Evolutionary conservation across 345 rosid species (phyloP).

Genomic region (Ailanthus altissimus): DNA sequence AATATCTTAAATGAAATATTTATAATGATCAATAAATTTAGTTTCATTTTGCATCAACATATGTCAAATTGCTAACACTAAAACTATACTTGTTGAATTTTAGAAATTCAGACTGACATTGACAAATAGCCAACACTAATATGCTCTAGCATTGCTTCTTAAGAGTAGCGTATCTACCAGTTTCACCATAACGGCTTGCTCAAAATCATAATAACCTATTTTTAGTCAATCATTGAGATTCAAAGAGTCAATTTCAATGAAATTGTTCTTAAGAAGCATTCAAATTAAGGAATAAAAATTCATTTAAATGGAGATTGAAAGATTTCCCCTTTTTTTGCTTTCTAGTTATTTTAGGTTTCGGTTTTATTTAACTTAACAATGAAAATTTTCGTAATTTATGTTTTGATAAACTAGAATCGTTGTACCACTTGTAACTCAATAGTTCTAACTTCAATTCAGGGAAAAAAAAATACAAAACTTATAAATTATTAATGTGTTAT

Average conservation of each 20-base stretch:
- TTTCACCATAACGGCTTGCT: background rate
- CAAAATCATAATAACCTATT: background rate
- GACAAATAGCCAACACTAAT: too few relatives aligned
- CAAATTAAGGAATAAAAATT: background rate
- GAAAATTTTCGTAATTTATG: background rate
- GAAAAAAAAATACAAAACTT: background rate
- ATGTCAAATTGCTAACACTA: too few relatives aligned
- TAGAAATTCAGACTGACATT: too few relatives aligned
- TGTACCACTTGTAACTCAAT: background rate
- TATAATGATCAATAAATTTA: too few relatives aligned
- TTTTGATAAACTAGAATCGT: background rate
- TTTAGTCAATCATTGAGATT: background rate
- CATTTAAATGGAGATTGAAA: constrained; percentile 2
- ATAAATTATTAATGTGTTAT: too few relatives aligned
- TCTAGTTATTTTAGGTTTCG: background rate
- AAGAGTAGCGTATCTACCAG: background rate
- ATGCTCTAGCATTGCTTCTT: background rate
- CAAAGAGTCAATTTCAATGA: background rate
- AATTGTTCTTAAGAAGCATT: background rate
- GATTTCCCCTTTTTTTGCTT: background rate
- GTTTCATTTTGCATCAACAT: too few relatives aligned
- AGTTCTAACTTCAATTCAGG: background rate
- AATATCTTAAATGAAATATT: too few relatives aligned
- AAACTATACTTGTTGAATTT: too few relatives aligned
- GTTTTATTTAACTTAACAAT: background rate